A percentile compares a stretch with the other conserved stretches of the same genome.
Conservation (phyloP, 352 stramenopile species). For the Pythium rishiriense region DNA sequence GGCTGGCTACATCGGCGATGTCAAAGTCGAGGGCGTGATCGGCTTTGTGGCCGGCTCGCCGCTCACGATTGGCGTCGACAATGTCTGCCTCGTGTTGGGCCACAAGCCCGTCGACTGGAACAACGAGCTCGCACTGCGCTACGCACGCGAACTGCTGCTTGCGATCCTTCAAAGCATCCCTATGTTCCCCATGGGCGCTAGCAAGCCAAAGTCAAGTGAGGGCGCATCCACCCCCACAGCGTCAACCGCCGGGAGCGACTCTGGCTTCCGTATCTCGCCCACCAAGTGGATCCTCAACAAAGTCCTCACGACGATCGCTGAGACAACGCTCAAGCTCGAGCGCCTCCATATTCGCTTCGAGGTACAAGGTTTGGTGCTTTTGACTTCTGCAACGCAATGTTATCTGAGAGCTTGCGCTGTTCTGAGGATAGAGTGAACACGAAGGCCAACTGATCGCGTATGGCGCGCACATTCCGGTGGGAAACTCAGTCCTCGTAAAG, state of each 20-base stretch:
- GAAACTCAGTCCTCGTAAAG: not conserved
- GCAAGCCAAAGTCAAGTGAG: not conserved
- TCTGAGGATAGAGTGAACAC: conserved; percentile 37
- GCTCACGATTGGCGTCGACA: conserved; percentile 48
- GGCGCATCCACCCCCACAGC: not conserved
- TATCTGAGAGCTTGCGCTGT: not conserved
- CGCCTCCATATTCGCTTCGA: conserved; percentile 69
- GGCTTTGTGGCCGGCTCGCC: conserved; percentile 59
- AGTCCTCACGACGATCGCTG: conserved; percentile 43
- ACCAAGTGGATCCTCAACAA: conserved; percentile 61
- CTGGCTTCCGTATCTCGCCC: conserved; percentile 37
- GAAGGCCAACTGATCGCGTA: conserved; percentile 48
- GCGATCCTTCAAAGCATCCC: conserved; percentile 56
- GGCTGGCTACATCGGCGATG: conserved; percentile 64
- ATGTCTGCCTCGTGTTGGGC: conserved; percentile 64
- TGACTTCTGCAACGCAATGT: too few species aligned
- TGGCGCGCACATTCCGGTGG: conserved; percentile 57
- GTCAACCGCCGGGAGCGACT: conserved; percentile 23
- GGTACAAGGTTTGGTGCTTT: too few species aligned
- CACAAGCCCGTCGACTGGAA: conserved; percentile 61
- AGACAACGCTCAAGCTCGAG: conserved; percentile 66
- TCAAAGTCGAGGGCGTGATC: conserved; percentile 62
- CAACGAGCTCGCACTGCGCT: conserved; percentile 70
- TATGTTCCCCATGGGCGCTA: not conserved
- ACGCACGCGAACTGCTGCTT: conserved; percentile 63